Evolutionary conservation across 208 protist species (phyloP).

Genomic region (Trichomonas tenax): DNA sequence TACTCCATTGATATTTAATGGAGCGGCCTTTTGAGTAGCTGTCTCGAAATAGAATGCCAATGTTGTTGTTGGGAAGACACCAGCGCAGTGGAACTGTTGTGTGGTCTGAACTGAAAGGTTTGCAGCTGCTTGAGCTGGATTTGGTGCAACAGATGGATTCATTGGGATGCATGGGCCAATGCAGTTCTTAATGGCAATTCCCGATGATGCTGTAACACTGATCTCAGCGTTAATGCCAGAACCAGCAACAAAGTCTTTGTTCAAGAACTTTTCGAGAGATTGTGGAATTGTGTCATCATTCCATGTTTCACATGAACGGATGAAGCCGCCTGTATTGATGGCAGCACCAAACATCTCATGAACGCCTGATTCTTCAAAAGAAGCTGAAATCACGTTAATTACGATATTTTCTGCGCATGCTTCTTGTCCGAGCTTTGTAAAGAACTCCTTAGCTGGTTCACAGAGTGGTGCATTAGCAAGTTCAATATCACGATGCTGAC

Average conservation of each 20-base stretch:
- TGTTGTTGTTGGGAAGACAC: conserved; percentile 67
- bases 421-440: conserved; percentile 69
- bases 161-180: background rate
- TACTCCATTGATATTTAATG: conserved; percentile 19
- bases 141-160: background rate
- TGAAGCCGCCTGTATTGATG: conserved; percentile 43
- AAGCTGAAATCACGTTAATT: conserved; percentile 80
- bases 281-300: background rate
- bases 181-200: background rate
- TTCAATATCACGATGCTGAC: conserved; percentile 82
- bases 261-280: background rate
- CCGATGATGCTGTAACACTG: background rate
- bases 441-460: conserved; percentile 61
- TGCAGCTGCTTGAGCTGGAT: background rate
- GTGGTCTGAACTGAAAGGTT: conserved; percentile 53
- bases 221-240: background rate
- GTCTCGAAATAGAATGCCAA: conserved; percentile 91
- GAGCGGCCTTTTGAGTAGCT: conserved; percentile 44
- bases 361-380: conserved; percentile 60
- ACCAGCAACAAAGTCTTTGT: background rate
- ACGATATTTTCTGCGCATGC: conserved; percentile 74
- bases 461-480: conserved; percentile 25
- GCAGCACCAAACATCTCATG: conserved; percentile 69
- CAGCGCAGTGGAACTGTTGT: conserved; percentile 85
- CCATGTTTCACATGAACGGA: background rate